Conservation (phyloP, 768 basidiomycete genomes). For the Tephrocybe sp. region DNA sequence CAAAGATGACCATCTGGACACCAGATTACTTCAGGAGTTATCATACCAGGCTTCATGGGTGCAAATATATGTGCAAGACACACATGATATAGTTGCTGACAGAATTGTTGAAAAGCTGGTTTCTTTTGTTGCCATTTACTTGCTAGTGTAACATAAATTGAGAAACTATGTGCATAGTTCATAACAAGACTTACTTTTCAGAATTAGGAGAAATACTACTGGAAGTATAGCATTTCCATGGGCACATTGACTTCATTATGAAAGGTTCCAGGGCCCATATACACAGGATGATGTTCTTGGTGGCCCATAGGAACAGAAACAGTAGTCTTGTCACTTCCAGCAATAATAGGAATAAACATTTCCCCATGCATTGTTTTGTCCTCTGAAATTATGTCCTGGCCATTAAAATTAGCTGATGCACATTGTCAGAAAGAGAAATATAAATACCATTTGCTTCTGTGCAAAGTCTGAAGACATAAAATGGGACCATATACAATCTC, state of each 20-base stretch:
- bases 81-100: slow-evolving; percentile 20
- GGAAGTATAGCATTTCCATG: slow-evolving; percentile 28
- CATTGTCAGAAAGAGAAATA: not conserved
- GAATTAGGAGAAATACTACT: slow-evolving; percentile 11
- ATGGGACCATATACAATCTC: slow-evolving; percentile 31
- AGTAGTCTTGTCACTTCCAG: slow-evolving; percentile 39
- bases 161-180: too few relatives aligned
- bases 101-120: slow-evolving; percentile 15
- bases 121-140: slow-evolving; percentile 1
- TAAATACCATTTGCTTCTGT: slow-evolving; percentile 29
- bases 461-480: slow-evolving; percentile 39
- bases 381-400: slow-evolving; percentile 24
- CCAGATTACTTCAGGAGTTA: slow-evolving; percentile 18
- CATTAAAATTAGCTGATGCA: too few relatives aligned
- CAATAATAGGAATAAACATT: slow-evolving; percentile 30
- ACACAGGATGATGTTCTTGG: slow-evolving; percentile 34
- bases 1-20: slow-evolving; percentile 26
- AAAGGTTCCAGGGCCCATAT: slow-evolving; percentile 31
- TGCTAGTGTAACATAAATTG: not conserved
- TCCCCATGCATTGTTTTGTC: slow-evolving; percentile 24
- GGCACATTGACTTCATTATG: slow-evolving; percentile 30
- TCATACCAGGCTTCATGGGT: slow-evolving; percentile 23
- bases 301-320: slow-evolving; percentile 37
- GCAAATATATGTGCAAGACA: slow-evolving; percentile 17
- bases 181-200: slow-evolving; percentile 10